Conservation (phyloP, 2,329 filamentous ascomycete species). For the Alternaria triticina region DNA sequence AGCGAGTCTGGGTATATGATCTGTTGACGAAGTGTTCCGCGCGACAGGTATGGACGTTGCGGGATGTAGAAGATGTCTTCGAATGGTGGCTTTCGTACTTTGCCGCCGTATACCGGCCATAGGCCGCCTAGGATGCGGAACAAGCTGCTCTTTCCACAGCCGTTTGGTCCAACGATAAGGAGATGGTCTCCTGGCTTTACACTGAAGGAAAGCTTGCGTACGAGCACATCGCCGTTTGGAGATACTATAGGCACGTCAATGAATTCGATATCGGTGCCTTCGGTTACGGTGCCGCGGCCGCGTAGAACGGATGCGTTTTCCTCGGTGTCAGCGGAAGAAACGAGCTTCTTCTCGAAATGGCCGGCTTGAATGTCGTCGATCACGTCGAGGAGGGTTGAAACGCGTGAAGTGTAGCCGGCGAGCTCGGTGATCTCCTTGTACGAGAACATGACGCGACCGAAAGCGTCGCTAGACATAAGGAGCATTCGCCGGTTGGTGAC, state of each 20-base stretch:
- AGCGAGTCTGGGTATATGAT: conserved; percentile 94
- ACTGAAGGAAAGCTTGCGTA: conserved; percentile 83
- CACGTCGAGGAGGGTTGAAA: conserved; percentile 86
- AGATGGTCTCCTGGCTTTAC: conserved; percentile 88
- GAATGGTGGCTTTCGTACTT: conserved; percentile 87
- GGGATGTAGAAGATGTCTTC: conserved; percentile 98
- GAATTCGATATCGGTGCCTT: conserved; percentile 85
- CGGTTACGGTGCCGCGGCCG: conserved; percentile 79
- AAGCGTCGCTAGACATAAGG: conserved; percentile 80
- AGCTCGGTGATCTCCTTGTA: conserved; percentile 91
- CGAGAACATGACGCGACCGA: conserved; percentile 55
- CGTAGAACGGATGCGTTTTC: conserved; percentile 83
- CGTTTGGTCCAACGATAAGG: conserved; percentile 94
- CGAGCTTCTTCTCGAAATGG: conserved; percentile 94
- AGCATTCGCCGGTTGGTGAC: conserved; percentile 94
- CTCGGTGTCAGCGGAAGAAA: conserved; percentile 83
- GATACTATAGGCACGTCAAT: conserved; percentile 92
- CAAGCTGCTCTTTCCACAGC: conserved; percentile 93
- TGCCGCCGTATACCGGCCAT: conserved; percentile 97
- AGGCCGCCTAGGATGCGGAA: conserved; percentile 96
- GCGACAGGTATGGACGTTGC: conserved; percentile 89
- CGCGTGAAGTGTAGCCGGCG: conserved; percentile 91
- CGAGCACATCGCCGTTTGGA: conserved; percentile 91
- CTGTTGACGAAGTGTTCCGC: conserved; percentile 91
- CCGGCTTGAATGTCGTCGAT: conserved; percentile 92